phyloP scores from a whole-genome alignment of 306 rosid species.

The Ziziphus jujuba region DNA sequence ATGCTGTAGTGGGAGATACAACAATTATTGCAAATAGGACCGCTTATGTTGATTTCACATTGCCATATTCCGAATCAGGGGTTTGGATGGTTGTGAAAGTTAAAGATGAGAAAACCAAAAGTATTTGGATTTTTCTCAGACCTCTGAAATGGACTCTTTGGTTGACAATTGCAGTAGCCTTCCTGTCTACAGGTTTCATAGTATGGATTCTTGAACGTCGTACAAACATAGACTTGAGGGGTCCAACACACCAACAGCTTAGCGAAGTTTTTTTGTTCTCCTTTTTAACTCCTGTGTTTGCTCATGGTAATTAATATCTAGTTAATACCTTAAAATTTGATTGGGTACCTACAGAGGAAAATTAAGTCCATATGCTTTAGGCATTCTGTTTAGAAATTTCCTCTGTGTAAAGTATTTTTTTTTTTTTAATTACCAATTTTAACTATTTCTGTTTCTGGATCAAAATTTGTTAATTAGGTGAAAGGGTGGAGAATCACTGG shows the following conservation, averaged over 20 bases:
- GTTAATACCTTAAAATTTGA: neutral
- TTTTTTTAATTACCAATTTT: neutral
- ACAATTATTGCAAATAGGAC: conserved; percentile 39
- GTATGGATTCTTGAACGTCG: conserved; percentile 39
- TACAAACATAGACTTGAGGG: conserved; percentile 29
- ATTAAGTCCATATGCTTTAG: too few relatives aligned
- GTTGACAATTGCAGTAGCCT: conserved; percentile 28
- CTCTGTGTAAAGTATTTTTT: too few relatives aligned
- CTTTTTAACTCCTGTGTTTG: conserved; percentile 40
- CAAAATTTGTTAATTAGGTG: conserved; percentile 20
- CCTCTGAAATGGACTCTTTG: conserved; percentile 43
- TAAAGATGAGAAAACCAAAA: conserved; percentile 14
- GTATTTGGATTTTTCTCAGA: conserved; percentile 47
- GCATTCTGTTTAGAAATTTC: too few relatives aligned
- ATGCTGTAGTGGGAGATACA: conserved; percentile 47
- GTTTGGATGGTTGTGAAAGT: conserved; percentile 39
- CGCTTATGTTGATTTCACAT: conserved; percentile 37
- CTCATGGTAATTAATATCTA: conserved; percentile 31
- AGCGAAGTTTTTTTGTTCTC: conserved; percentile 38
- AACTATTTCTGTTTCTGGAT: neutral
- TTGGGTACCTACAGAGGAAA: too few relatives aligned
- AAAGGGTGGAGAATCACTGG: conserved; percentile 24
- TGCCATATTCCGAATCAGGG: conserved; percentile 40
- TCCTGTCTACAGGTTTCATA: conserved; percentile 32
- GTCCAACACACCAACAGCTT: conserved; percentile 22